phyloP scores from a whole-genome alignment of 1,139 yeast species.

The Groenewaldozyma auringiensis region DNA sequence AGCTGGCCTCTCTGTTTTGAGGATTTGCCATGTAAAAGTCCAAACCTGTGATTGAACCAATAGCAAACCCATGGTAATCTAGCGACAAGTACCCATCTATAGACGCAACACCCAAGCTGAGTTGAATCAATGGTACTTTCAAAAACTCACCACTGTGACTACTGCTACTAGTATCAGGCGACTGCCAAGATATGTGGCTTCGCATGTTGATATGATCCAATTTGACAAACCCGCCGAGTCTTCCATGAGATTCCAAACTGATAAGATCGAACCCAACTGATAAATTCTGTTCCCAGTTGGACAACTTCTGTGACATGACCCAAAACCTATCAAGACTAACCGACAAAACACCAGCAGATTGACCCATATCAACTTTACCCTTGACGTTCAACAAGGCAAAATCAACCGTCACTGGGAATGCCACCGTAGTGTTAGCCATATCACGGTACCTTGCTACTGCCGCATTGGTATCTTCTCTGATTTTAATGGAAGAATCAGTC shows the following conservation, averaged over 20 bases:
- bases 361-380: conserved; percentile 69
- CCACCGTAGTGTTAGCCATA: conserved; percentile 54
- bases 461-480: neutral
- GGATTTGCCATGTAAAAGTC: conserved; percentile 54
- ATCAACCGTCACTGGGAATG: conserved; percentile 71
- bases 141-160: conserved; percentile 25
- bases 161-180: conserved; percentile 33
- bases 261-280: conserved; percentile 52
- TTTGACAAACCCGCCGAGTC: conserved; percentile 65
- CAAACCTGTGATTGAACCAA: conserved; percentile 46
- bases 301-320: conserved; percentile 60
- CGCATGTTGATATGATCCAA: conserved; percentile 47
- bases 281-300: conserved; percentile 67
- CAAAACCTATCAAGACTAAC: conserved; percentile 54
- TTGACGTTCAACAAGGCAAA: conserved; percentile 46
- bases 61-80: conserved; percentile 77
- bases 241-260: conserved; percentile 55
- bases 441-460: conserved; percentile 34
- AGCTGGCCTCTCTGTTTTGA: conserved; percentile 44
- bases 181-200: conserved; percentile 63
- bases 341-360: conserved; percentile 62
- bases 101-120: conserved; percentile 45
- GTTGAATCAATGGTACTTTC: conserved; percentile 57
- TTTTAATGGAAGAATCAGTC: neutral
- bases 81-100: conserved; percentile 58